Percentiles rank a stretch among this genome's conserved stretches.
Evolutionary conservation across 2,329 filamentous ascomycete genomes (phyloP).

Genomic region (Talaromyces sp.): DNA sequence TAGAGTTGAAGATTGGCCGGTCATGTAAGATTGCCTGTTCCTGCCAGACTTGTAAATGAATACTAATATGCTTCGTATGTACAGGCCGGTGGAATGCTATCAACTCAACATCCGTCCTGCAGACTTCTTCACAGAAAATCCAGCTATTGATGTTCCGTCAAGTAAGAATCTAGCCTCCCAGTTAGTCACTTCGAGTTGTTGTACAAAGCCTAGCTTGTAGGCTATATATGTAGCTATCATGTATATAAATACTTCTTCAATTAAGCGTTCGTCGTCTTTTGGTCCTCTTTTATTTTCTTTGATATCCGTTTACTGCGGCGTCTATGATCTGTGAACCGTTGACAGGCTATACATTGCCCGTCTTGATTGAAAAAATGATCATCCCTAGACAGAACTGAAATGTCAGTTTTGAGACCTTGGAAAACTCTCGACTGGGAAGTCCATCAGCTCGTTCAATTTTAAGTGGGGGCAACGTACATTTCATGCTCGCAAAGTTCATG

Average conservation of each 20-base stretch:
- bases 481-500: constrained; percentile 12
- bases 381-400: constrained; percentile 5
- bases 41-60: neutral
- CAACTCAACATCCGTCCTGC: constrained; percentile 38
- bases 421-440: neutral
- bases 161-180: constrained; percentile 30
- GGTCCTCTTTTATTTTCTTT: constrained; percentile 25
- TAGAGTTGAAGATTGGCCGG: constrained; percentile 20
- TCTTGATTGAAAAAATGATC: constrained; percentile 20
- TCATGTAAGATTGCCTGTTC: constrained; percentile 10
- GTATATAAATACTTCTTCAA: neutral
- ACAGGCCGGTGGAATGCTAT: constrained; percentile 36
- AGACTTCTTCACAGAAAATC: constrained; percentile 12
- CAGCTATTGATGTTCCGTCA: constrained; percentile 45
- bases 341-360: constrained; percentile 16
- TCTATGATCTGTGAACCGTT: neutral
- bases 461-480: neutral
- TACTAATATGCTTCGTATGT: constrained; percentile 14
- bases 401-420: neutral
- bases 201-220: constrained; percentile 27
- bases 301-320: constrained; percentile 13
- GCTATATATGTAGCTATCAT: neutral
- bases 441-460: neutral
- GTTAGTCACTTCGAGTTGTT: constrained; percentile 32
- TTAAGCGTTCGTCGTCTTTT: neutral